Conservation (phyloP, 306 rosid genomes). For the Parietaria judaica region DNA sequence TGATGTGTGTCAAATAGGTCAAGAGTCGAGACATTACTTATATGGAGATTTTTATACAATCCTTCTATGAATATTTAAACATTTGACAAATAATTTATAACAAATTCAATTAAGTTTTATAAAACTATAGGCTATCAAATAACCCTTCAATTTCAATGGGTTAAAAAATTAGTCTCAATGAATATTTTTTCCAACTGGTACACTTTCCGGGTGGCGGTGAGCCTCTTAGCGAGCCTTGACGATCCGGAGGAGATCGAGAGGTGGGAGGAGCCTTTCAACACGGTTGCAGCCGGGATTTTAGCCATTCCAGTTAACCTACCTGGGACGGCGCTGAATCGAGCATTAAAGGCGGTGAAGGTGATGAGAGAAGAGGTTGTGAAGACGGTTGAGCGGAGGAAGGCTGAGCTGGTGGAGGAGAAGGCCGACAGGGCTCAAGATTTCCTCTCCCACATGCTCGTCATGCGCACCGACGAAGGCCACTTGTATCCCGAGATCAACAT, state of each 20-base stretch:
- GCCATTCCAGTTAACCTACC: conserved; percentile 69
- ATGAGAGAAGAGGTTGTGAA: conserved; percentile 47
- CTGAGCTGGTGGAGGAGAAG: conserved; percentile 39
- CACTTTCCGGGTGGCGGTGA: conserved; percentile 65
- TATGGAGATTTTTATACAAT: too few relatives aligned
- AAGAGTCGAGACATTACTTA: too few relatives aligned
- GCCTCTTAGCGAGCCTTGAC: conserved; percentile 59
- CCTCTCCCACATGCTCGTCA: conserved; percentile 69
- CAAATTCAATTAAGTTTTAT: too few relatives aligned
- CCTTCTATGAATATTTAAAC: too few relatives aligned
- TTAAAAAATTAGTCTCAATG: too few relatives aligned
- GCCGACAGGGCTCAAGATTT: conserved; percentile 62
- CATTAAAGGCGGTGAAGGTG: conserved; percentile 41
- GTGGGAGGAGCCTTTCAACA: conserved; percentile 39
- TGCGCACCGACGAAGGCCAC: conserved; percentile 40
- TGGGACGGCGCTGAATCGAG: conserved; percentile 59
- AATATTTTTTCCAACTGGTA: too few relatives aligned
- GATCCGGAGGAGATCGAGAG: conserved; percentile 36
- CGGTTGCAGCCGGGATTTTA: conserved; percentile 47
- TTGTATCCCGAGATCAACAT: conserved; percentile 46
- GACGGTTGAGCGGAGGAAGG: conserved; percentile 54
- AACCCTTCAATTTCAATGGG: too few relatives aligned
- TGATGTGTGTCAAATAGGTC: too few relatives aligned
- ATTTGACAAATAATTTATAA: too few relatives aligned
- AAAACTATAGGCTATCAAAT: too few relatives aligned